Evolutionary conservation across 306 rosid species (phyloP).

Genomic region (Cicer arietinum): DNA sequence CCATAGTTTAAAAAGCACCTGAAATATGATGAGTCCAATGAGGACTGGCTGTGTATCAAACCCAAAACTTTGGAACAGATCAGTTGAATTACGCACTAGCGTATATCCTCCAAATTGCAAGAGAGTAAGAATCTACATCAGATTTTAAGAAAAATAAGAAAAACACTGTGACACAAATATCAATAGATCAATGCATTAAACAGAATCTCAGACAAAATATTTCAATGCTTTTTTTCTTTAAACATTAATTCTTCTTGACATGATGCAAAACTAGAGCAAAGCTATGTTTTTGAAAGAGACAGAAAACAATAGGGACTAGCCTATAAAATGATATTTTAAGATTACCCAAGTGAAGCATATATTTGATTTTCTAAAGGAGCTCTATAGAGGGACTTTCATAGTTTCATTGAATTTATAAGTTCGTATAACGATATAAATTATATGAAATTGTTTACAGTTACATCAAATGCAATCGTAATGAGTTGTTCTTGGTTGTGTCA

Average conservation of each 20-base stretch:
- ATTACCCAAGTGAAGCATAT: conserved; percentile 28
- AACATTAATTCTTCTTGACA: conserved; percentile 22
- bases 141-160: conserved; percentile 42
- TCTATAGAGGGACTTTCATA: conserved; percentile 12
- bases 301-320: conserved; percentile 8
- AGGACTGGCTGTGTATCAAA: conserved; percentile 95
- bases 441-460: conserved; percentile 9
- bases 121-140: conserved; percentile 80
- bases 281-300: conserved; percentile 14
- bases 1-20: conserved; percentile 57
- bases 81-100: conserved; percentile 85
- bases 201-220: conserved; percentile 21
- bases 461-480: not conserved
- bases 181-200: conserved; percentile 23
- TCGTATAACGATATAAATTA: too few species aligned
- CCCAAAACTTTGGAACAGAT: conserved; percentile 88
- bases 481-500: conserved; percentile 12
- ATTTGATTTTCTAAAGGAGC: conserved; percentile 20
- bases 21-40: conserved; percentile 89
- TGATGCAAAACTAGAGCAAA: conserved; percentile 26
- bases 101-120: conserved; percentile 98
- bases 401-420: not conserved
- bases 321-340: conserved; percentile 25
- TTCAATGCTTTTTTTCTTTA: conserved; percentile 16
- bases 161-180: conserved; percentile 20